Percentiles rank a stretch among this genome's conserved stretches.
Conservation (phyloP, 805 yeast species). For the Grigorovia yakushimaensis region DNA sequence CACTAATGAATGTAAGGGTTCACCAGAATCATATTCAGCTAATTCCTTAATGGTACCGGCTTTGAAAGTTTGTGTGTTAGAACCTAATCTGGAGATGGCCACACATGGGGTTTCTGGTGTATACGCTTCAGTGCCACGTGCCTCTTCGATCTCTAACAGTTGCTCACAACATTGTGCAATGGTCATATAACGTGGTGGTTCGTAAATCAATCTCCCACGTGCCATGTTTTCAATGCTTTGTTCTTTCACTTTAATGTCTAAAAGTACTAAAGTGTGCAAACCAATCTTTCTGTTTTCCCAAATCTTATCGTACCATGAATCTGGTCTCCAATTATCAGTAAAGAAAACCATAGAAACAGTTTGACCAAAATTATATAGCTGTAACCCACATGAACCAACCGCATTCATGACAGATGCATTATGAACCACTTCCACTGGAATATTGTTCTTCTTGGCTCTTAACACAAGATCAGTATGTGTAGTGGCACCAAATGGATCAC, state of each 20-base stretch:
- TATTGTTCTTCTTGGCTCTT: conserved; percentile 78
- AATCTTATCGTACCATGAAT: conserved; percentile 82
- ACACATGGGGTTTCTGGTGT: conserved; percentile 85
- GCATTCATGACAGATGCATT: conserved; percentile 98
- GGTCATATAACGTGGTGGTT: conserved; percentile 95
- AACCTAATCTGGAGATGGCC: conserved; percentile 84
- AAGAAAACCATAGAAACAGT: conserved; percentile 94
- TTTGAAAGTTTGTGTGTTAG: conserved; percentile 71
- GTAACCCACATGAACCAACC: conserved; percentile 95
- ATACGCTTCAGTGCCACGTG: conserved; percentile 67
- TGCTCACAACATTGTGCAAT: conserved; percentile 85
- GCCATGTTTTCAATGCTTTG: conserved; percentile 93
- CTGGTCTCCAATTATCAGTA: conserved; percentile 94
- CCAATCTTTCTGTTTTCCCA: conserved; percentile 87
- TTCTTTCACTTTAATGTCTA: conserved; percentile 94
- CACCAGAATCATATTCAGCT: conserved; percentile 81
- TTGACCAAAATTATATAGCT: conserved; percentile 90
- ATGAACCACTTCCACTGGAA: conserved; percentile 74
- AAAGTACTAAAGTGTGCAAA: conserved; percentile 74
- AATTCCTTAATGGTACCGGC: conserved; percentile 77
- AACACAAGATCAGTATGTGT: conserved; percentile 92
- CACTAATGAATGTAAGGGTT: conserved; percentile 85
- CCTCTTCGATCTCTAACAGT: conserved; percentile 77
- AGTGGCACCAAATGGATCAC: conserved; percentile 97
- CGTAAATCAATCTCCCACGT: conserved; percentile 82